Base-by-base conservation (phyloP, 805 yeast genomes). In the Pichia kluyveri region DNA sequence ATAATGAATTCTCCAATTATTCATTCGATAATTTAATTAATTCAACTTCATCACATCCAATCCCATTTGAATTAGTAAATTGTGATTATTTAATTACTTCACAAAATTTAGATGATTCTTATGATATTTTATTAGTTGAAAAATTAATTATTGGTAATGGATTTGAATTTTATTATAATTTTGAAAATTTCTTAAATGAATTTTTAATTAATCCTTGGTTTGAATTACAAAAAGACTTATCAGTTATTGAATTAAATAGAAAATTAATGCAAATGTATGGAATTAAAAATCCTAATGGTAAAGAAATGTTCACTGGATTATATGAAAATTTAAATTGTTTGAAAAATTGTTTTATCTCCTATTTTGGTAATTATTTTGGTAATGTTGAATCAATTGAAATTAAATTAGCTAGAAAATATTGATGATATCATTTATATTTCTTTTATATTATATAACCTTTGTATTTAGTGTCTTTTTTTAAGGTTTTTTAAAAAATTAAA, bases 41-140 rank as follows among this genome's bases (percentile, higher is more conserved):
- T 2, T 53, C 70, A 0, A 74, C 85, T 0, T 71, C 83, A 23
- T 51, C 55, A 1, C 57, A 72, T 1, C 93, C 95, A 1, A 43
- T 54, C 1, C 77, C 81, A 5, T 85, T 87, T 88, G 90, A 91
- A 60, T 82, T 88, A 56, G 67, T 70, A 55, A 90, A 91, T 15
- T 34, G 37, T 34, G 37, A 34, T 34, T 34, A 34, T 34, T 4
- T 34, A 2, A 5, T 34, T 18, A 77, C 75, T 26, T 85, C 79
- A 51, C 37, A 46, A 19, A 47, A 34, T 10, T 30, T 58, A 19
- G 38, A 51, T 42, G 40, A 54, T 10, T 65, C 60, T 1, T 84
- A 88, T 89, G 63, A 70, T 12, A 46, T 69, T 6, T 32, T 80
- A 0, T 52, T 59, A 26, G 80, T 87, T 59, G 61, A 66, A 14